A percentile compares a stretch with the other conserved stretches of the same genome.
These are phyloP conservation scores for Aspergillus flavus DNA, from an alignment of 2,329 filamentous ascomycete species.

Conservation along the genomic window DNA sequence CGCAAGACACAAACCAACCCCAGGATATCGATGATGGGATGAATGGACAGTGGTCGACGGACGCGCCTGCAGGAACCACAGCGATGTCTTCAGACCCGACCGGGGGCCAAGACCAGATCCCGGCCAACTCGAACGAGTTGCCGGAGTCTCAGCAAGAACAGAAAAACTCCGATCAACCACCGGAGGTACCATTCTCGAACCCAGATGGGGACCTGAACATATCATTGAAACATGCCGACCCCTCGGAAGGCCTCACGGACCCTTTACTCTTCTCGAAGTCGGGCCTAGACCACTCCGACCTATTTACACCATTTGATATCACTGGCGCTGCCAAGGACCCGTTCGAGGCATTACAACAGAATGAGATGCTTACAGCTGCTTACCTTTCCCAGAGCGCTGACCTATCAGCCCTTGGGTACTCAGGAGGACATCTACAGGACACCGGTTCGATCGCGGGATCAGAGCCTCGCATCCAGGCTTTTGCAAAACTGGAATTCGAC, in stretches of 20 bases:
- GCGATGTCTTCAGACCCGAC: slow-evolving; percentile 11
- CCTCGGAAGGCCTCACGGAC: slow-evolving; percentile 36
- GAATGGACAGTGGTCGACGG: slow-evolving; percentile 17
- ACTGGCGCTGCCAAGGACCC: slow-evolving; percentile 35
- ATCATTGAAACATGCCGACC: slow-evolving; percentile 22
- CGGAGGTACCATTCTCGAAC: slow-evolving; percentile 15
- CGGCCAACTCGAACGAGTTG: slow-evolving; percentile 2
- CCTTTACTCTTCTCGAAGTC: slow-evolving; percentile 37
- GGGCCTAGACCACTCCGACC: slow-evolving; percentile 33
- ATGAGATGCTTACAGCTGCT: slow-evolving; percentile 42
- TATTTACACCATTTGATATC: slow-evolving; percentile 41
- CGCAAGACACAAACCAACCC: slow-evolving; percentile 8
- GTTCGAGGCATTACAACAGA: slow-evolving; percentile 42
- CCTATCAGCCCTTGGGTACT: slow-evolving; percentile 38
- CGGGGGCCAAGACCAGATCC: slow-evolving; percentile 16
- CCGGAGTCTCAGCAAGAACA: slow-evolving; percentile 13
- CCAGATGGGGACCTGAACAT: slow-evolving; percentile 11
- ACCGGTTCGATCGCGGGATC: slow-evolving; percentile 43
- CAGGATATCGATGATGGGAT: slow-evolving; percentile 10
- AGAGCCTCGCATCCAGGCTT: slow-evolving; percentile 57
- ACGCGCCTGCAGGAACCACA: slow-evolving; percentile 12
- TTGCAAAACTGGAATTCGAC: slow-evolving; percentile 65
- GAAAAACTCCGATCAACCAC: slow-evolving; percentile 15
- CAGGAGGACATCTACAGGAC: slow-evolving; percentile 30
- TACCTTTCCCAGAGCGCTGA: slow-evolving; percentile 42